Evolutionary conservation across 768 basidiomycete species (phyloP).

Genomic region (Galerina marginata): DNA sequence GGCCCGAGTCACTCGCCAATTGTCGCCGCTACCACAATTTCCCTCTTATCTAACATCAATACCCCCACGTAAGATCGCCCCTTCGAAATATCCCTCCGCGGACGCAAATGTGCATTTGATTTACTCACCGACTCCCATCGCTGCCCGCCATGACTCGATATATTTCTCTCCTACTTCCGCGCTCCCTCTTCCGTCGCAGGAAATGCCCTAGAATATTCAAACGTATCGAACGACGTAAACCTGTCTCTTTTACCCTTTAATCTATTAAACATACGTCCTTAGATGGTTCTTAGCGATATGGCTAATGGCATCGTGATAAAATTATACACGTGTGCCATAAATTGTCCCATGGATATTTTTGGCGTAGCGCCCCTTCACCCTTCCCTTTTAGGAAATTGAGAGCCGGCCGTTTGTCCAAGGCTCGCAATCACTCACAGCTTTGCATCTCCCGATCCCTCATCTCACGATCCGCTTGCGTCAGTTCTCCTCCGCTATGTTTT

Average conservation of each 20-base stretch:
- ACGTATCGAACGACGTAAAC: conserved; percentile 13
- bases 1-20: conserved; percentile 40
- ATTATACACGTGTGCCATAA: conserved; percentile 25
- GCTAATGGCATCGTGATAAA: conserved; percentile 20
- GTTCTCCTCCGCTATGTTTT: conserved; percentile 1
- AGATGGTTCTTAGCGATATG: conserved; percentile 9
- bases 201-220: background rate
- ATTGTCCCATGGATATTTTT: conserved; percentile 21
- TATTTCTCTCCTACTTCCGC: background rate
- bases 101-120: conserved; percentile 14
- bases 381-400: conserved; percentile 38
- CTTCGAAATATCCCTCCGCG: conserved; percentile 28
- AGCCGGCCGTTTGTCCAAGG: conserved; percentile 34
- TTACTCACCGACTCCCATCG: conserved; percentile 7
- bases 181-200: background rate
- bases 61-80: conserved; percentile 32
- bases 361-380: conserved; percentile 33
- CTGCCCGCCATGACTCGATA: conserved; percentile 10
- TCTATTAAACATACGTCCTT: conserved; percentile 17
- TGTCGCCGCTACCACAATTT: conserved; percentile 27
- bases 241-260: conserved; percentile 11
- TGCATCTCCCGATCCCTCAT: conserved; percentile 18
- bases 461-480: conserved; percentile 19
- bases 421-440: conserved; percentile 13
- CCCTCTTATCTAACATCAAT: conserved; percentile 27